These are phyloP conservation scores for Hanseniaspora singularis DNA, from an alignment of 805 yeast genomes.

Conservation along the genomic window DNA sequence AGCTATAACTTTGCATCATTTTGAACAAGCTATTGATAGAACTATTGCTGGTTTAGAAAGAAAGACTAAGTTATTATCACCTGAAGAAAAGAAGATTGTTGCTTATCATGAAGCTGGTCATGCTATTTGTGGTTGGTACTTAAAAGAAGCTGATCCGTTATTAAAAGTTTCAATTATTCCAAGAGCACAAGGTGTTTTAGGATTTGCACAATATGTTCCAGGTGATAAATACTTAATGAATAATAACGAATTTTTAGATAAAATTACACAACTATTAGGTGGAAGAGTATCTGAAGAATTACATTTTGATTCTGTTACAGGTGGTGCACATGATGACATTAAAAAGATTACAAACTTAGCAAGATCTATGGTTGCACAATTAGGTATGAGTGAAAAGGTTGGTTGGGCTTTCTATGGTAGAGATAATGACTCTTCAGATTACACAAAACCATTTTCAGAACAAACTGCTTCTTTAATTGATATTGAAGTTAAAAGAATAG, in stretches of 20 bases:
- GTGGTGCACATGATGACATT: conserved; percentile 89
- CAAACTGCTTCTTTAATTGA: conserved; percentile 76
- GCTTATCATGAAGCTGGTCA: conserved; percentile 97
- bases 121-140: conserved; percentile 90
- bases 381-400: conserved; percentile 76
- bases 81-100: conserved; percentile 71
- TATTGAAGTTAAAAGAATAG: conserved; percentile 65
- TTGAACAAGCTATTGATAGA: conserved; percentile 86
- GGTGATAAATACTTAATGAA: conserved; percentile 74
- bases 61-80: conserved; percentile 64
- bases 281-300: conserved; percentile 88
- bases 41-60: conserved; percentile 91
- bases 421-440: conserved; percentile 39
- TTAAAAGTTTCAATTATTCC: conserved; percentile 91
- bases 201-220: conserved; percentile 92
- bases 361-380: conserved; percentile 71
- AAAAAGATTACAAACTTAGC: conserved; percentile 85
- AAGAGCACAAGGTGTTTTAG: conserved; percentile 86
- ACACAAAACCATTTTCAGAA: conserved; percentile 82
- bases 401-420: conserved; percentile 53
- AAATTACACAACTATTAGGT: conserved; percentile 90
- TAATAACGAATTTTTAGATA: conserved; percentile 61
- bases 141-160: conserved; percentile 78
- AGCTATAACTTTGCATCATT: conserved; percentile 54
- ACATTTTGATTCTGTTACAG: conserved; percentile 75